phyloP scores from a whole-genome alignment of 345 rosid species.

The Lepidium didymum region DNA sequence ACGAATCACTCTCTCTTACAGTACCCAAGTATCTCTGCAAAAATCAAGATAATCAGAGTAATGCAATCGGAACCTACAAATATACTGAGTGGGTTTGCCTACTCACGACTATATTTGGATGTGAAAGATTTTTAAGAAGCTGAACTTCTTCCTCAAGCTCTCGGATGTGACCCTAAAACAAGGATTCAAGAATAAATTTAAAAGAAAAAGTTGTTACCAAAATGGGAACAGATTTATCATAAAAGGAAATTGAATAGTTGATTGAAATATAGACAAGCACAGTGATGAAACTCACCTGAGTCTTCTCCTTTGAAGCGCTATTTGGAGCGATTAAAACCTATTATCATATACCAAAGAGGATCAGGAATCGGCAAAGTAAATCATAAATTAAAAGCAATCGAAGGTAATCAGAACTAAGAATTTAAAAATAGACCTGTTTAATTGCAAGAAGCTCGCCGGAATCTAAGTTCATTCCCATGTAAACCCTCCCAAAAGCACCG shows the following conservation, averaged over 20 bases:
- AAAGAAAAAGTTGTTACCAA: background rate
- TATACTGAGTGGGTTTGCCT: background rate
- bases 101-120: constrained; percentile 82
- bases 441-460: constrained; percentile 75
- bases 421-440: constrained; percentile 43
- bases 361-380: background rate
- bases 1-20: constrained; percentile 60
- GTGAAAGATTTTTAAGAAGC: constrained; percentile 75
- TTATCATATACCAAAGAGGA: background rate
- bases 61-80: background rate
- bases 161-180: constrained; percentile 54
- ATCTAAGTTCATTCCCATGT: constrained; percentile 77
- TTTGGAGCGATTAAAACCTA: constrained; percentile 58
- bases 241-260: background rate
- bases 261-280: background rate
- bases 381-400: background rate
- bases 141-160: constrained; percentile 91
- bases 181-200: background rate
- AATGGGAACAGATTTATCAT: background rate
- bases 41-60: background rate
- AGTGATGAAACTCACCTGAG: constrained; percentile 39
- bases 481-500: constrained; percentile 67
- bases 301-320: constrained; percentile 69
- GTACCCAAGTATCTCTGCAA: constrained; percentile 76
- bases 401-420: background rate